These are phyloP conservation scores for Amaranthus tricolor DNA, from an alignment of 179 eudicot species.

Conservation along the genomic window DNA sequence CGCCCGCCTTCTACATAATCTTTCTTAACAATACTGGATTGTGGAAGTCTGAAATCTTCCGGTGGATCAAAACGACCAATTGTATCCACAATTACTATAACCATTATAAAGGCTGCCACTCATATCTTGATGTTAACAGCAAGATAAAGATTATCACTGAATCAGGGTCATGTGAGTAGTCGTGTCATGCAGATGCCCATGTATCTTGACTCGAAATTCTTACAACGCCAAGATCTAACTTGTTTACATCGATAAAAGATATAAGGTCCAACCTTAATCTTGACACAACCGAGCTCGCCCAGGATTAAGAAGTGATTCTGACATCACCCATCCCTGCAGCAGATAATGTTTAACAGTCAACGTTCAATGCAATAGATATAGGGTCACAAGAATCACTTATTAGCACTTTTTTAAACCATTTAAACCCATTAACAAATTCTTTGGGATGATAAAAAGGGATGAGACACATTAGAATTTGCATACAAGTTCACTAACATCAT, in stretches of 20 bases:
- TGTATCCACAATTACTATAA: background rate
- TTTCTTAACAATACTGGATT: background rate
- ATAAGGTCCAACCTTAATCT: constrained; percentile 8
- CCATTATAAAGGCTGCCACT: background rate
- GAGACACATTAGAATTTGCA: no score
- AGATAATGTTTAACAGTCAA: background rate
- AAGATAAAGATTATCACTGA: background rate
- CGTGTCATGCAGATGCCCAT: background rate
- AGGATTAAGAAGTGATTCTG: constrained; percentile 94
- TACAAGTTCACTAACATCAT: no score
- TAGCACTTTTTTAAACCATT: no score
- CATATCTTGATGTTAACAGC: constrained; percentile 1
- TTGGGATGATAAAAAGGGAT: no score
- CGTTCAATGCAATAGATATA: no score
- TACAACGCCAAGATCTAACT: constrained; percentile 4
- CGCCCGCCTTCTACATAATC: background rate
- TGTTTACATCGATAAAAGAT: background rate
- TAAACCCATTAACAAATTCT: no score
- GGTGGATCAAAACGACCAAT: background rate
- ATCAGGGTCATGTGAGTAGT: background rate
- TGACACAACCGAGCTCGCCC: constrained; percentile 80
- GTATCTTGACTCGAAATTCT: background rate
- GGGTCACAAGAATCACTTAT: no score
- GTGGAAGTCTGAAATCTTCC: constrained; percentile 1
- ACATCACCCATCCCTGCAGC: constrained; percentile 98